Percentiles rank a stretch among this genome's conserved stretches.
Evolutionary conservation across 371 early-diverging fungal species (phyloP).

Genomic region (Mortierella sp.): DNA sequence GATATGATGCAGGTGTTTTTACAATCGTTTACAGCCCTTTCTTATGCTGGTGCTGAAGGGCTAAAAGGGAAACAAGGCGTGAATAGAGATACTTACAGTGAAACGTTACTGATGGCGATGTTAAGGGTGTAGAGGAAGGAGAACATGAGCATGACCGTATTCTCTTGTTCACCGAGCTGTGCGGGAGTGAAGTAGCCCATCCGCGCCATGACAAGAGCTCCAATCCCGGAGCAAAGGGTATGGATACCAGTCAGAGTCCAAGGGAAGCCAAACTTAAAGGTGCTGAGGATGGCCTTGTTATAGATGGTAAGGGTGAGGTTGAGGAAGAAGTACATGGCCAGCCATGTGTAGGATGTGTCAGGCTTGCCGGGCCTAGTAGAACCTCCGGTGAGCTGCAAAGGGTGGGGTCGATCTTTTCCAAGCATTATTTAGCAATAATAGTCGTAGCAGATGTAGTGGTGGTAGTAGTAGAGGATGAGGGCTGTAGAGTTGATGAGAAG

Average conservation of each 20-base stretch:
- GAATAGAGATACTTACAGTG: conserved; percentile 76
- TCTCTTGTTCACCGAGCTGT: conserved; percentile 70
- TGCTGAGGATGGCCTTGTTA: conserved; percentile 85
- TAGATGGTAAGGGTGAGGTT: conserved; percentile 88
- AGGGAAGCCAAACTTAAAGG: conserved; percentile 82
- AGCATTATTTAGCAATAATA: conserved; percentile 23
- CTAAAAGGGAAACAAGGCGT: background rate
- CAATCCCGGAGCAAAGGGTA: conserved; percentile 78
- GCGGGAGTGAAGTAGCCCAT: conserved; percentile 73
- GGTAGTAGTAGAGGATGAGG: background rate
- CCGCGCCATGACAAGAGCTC: conserved; percentile 65
- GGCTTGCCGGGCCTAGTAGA: conserved; percentile 30
- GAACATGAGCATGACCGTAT: conserved; percentile 79
- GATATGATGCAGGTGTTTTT: too few relatives aligned
- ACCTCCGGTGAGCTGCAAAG: conserved; percentile 33
- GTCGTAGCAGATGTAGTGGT: background rate
- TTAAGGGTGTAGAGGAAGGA: conserved; percentile 91
- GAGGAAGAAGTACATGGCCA: conserved; percentile 80
- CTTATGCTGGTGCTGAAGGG: too few relatives aligned
- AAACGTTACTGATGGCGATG: conserved; percentile 89
- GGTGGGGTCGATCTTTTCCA: conserved; percentile 50
- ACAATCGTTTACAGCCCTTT: too few relatives aligned
- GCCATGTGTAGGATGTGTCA: conserved; percentile 68
- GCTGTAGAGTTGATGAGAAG: background rate
- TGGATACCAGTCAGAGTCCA: conserved; percentile 93